Evolutionary conservation across 1,284 basidiomycete genomes (phyloP), one percentile per base, ranked within the genome.

Genomic region (Pseudozyma flocculosa): DNA sequence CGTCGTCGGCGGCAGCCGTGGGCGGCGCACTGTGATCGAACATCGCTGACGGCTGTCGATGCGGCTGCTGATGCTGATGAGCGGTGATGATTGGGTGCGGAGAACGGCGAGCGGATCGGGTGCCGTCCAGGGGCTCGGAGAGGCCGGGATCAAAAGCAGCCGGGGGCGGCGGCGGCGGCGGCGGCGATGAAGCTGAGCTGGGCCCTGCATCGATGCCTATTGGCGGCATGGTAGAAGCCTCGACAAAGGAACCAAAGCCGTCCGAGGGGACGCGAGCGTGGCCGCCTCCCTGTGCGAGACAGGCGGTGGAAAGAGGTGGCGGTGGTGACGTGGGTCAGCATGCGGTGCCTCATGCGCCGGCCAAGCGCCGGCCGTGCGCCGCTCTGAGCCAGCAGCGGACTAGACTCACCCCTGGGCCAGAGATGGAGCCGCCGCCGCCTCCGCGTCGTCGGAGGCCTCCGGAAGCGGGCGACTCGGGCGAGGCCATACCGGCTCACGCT

Each of bases 231-330:
- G 58, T 41, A 13, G 54, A 50, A 5, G 63, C 43, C 15, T 61
- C 63, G 44, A 66, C 59, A 17, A 66, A 66, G 44, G 63, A 66
- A 13, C 63, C 59, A 39, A 66, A 66, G 32, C 58, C 63, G 39
- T 66, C 58, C 4, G 58, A 66, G 36, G 54, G 53, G 21, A 46
- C 26, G n/a, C 50, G 30, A 11, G 50, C 45, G 19, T 65, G 62
- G 9, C 48, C 50, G 1, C 39, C 44, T 18, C 51, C 19, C 39
- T 29, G 26, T 7, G 26, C 11, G 26, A 29, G 26, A 29, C 7
- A 29, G n/a, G n/a, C n/a, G n/a, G n/a, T n/a, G 26, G 7, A 29
- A 29, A 29, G 26, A 29, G 26, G 11, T 29, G 26, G 11, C 11
- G 5, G 26, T 11, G 26, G 11, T 5, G 26, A 29, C 26, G 11